Evolutionary conservation across 352 stramenopile genomes (phyloP), one percentile per base, ranked within the genome.

Genomic region (Blastocystis sp.): DNA sequence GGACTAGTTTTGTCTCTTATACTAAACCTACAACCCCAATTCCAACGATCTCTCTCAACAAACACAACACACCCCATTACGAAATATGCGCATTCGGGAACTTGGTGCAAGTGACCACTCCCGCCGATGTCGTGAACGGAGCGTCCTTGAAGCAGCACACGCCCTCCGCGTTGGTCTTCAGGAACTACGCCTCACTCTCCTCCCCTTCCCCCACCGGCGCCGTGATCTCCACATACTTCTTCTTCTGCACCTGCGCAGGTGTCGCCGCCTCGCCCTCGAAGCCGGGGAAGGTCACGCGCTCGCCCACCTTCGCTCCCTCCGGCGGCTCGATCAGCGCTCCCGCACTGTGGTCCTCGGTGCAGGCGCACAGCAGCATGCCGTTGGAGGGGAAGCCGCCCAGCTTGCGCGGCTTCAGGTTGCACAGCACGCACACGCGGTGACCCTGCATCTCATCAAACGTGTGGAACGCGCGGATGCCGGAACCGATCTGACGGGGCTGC

Each of bases 321-420:
- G 92, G 92, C 4, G 92, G 91, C 40, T 94, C 92, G 46, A 96
- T 91, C 73, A 95, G 93, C 51, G 89, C 91, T 18, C 95, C 87
- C 21, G 34, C 49, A 16, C 34, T 67, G 7, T 90, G 91, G 51
- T 91, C 87, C 14, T 88, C 87, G 40, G 90, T 89, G 40, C 88
- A 92, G 7, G 92, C 92, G 86, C 92, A 95, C 88, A 96, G 91
- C 88, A 96, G 91, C 92, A 96, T 95, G 24, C 92, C 92, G 88
- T 95, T 92, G 87, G 91, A 94, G 61, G 91, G 92, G 88, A 95
- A 95, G 67, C 91, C 91, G 84, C 93, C 92, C 85, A 96, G 90
- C 88, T 94, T 94, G 61, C 92, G 91, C 44, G 92, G 88, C 90
- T 96, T 95, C 46, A 96, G 89, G 90, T 96, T 96, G 87, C 92